A percentile compares a stretch with the other conserved stretches of the same genome.
Conservation (phyloP, 805 yeast species). For the Ogataea trehalophila region DNA sequence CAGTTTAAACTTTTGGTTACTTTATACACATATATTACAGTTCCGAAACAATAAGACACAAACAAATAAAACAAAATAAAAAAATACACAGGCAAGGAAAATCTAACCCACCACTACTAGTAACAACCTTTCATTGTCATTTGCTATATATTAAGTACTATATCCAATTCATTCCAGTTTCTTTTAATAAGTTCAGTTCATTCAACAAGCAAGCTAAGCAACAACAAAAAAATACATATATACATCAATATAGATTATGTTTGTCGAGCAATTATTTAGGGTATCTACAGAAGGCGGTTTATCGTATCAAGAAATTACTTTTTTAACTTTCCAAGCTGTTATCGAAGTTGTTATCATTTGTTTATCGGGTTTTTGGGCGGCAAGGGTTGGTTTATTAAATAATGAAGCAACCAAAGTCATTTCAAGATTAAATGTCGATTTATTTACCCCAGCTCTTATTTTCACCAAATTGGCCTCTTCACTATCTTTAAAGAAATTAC, state of each 20-base stretch:
- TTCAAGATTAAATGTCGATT: slow-evolving; percentile 76
- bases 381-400: slow-evolving; percentile 63
- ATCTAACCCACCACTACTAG: too few relatives aligned
- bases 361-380: slow-evolving; percentile 80
- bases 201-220: too few relatives aligned
- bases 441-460: slow-evolving; percentile 93
- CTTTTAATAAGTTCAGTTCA: too few relatives aligned
- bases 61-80: too few relatives aligned
- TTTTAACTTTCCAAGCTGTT: slow-evolving; percentile 86
- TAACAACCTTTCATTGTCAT: too few relatives aligned
- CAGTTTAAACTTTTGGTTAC: too few relatives aligned
- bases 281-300: slow-evolving; percentile 6
- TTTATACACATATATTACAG: too few relatives aligned
- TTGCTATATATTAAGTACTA: too few relatives aligned
- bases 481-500: slow-evolving; percentile 67
- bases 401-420: slow-evolving; percentile 73
- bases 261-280: slow-evolving; percentile 1
- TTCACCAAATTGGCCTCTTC: slow-evolving; percentile 71
- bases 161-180: too few relatives aligned
- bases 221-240: not conserved
- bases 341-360: slow-evolving; percentile 85
- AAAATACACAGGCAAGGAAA: too few relatives aligned
- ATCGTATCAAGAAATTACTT: slow-evolving; percentile 39
- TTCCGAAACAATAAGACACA: too few relatives aligned
- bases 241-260: not conserved